Conservation (phyloP, 1,139 yeast genomes). For the Zygoascus hellenicus region DNA sequence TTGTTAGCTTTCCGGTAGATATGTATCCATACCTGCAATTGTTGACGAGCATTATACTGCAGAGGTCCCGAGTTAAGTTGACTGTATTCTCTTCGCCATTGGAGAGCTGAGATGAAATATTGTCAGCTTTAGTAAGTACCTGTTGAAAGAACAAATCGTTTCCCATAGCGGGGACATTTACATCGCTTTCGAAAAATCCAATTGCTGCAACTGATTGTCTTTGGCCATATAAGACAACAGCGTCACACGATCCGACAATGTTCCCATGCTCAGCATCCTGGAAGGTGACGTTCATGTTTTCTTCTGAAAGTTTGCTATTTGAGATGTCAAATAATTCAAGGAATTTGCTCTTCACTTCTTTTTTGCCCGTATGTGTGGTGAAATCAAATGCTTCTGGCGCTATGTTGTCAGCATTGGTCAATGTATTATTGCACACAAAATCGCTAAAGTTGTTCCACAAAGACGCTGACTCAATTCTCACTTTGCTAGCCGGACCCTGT, state of each 20-base stretch:
- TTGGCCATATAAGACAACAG: no score
- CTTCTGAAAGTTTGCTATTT: no score
- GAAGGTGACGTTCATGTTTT: no score
- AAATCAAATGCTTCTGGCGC: no score
- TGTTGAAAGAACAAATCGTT: constrained; percentile 4
- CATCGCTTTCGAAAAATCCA: no score
- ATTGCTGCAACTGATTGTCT: no score
- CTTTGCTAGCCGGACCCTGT: constrained; percentile 6
- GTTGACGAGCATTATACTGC: constrained; percentile 23
- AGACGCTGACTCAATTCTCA: constrained; percentile 13
- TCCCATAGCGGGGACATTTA: constrained; percentile 11
- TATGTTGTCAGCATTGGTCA: no score
- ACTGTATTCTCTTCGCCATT: constrained; percentile 7
- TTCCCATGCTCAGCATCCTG: no score
- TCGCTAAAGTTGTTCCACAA: constrained; percentile 20
- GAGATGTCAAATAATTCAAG: no score
- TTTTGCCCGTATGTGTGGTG: no score
- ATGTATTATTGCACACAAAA: constrained; percentile 7
- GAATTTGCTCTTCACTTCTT: no score
- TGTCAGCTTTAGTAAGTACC: constrained; percentile 3
- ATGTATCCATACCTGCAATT: constrained; percentile 25
- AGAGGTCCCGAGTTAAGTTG: constrained; percentile 12
- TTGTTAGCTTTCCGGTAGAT: constrained; percentile 20
- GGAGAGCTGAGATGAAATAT: background rate
- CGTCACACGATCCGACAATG: no score